Conservation (phyloP, 345 rosid species). For the Populus nigra region DNA sequence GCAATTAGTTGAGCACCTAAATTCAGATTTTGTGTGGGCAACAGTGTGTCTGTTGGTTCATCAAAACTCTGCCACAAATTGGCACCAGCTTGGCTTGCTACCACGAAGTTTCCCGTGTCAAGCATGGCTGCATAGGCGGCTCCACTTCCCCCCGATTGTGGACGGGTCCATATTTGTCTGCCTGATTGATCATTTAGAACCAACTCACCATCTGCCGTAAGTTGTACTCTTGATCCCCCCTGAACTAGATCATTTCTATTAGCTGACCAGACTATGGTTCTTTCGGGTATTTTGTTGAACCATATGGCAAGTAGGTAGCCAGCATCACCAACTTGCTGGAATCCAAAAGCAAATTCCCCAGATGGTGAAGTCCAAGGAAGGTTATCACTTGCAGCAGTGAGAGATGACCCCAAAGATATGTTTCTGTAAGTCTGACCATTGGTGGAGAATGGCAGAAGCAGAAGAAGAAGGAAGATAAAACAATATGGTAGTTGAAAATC, state of each 20-base stretch:
- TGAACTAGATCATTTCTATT: slow-evolving; percentile 27
- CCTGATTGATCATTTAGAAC: slow-evolving; percentile 38
- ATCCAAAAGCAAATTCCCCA: slow-evolving; percentile 54
- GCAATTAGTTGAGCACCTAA: slow-evolving; percentile 18
- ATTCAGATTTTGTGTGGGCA: slow-evolving; percentile 44
- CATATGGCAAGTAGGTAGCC: slow-evolving; percentile 39
- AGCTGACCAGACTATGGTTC: slow-evolving; percentile 56
- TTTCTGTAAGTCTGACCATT: slow-evolving; percentile 26
- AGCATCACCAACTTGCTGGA: slow-evolving; percentile 17
- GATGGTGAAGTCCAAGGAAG: slow-evolving; percentile 43
- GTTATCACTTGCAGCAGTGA: slow-evolving; percentile 20
- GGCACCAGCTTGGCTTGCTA: slow-evolving; percentile 8
- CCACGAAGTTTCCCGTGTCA: slow-evolving; percentile 53
- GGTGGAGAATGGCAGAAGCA: not conserved
- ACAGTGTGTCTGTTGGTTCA: slow-evolving; percentile 51
- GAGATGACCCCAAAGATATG: slow-evolving; percentile 25
- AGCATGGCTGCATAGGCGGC: slow-evolving; percentile 45
- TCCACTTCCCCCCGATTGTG: not conserved
- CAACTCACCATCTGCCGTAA: slow-evolving; percentile 33
- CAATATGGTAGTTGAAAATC: not conserved
- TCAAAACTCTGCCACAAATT: slow-evolving; percentile 50
- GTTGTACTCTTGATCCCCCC: slow-evolving; percentile 38
- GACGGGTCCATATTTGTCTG: slow-evolving; percentile 28
- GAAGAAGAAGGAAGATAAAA: slow-evolving; percentile 15
- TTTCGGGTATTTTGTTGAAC: slow-evolving; percentile 42